Percentiles rank a stretch among this genome's conserved stretches.
Conservation (phyloP, 306 rosid genomes). For the Pyrus betulifolia region DNA sequence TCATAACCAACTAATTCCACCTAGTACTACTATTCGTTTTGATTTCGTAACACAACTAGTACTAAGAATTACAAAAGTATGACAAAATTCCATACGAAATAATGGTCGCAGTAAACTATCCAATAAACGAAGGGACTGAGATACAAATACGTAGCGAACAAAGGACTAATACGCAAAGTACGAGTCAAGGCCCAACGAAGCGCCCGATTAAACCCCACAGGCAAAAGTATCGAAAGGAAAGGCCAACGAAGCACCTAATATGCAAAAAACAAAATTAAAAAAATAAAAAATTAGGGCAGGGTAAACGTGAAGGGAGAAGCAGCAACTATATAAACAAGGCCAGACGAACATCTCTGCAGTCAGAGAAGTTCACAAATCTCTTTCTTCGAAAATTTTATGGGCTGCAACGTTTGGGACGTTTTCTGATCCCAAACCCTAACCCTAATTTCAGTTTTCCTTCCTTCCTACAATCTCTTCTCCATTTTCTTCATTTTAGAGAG, state of each 20-base stretch:
- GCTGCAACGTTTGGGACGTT: conserved; percentile 24
- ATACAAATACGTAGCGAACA: not conserved
- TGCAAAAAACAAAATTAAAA: not conserved
- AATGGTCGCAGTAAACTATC: too few relatives aligned
- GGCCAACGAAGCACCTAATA: not conserved
- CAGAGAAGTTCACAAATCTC: not conserved
- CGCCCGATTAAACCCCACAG: not conserved
- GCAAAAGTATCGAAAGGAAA: not conserved
- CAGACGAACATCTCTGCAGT: not conserved
- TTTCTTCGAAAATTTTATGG: conserved; percentile 13
- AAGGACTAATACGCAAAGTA: not conserved
- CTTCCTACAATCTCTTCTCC: not conserved
- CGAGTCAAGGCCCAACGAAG: not conserved
- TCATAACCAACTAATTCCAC: too few relatives aligned
- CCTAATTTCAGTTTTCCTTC: not conserved
- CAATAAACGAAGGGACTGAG: not conserved
- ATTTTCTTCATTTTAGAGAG: not conserved
- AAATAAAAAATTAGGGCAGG: not conserved
- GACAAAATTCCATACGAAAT: not conserved
- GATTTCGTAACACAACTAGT: too few relatives aligned
- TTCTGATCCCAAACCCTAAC: not conserved
- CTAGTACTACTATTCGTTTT: too few relatives aligned
- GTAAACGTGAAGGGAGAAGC: not conserved
- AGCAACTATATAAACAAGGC: conserved; percentile 7
- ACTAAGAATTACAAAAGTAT: too few relatives aligned